Evolutionary conservation across 139 green algal genomes (phyloP), one percentile per base, ranked within the genome.

Genomic region (Haematococcus lacustris): DNA sequence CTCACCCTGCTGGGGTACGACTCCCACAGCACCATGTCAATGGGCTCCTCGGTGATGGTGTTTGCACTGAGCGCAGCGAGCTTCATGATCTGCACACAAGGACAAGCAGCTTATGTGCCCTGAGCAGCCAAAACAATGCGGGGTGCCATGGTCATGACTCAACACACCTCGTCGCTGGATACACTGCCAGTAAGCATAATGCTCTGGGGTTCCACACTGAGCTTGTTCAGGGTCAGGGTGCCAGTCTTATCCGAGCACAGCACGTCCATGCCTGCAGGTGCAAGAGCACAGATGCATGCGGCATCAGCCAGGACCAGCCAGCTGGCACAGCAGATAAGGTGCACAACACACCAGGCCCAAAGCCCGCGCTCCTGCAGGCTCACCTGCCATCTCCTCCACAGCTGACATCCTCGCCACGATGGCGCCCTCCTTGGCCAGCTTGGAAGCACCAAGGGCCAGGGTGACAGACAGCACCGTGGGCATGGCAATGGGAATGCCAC

Each of bases 221-320:
- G 72, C 80, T 95, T 92, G 87, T 95, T 93, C 17, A 93, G 82
- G 3, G 90, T 95, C 28, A 95, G 84, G 3, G 90, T 95, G 73
- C 90, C 90, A n/a, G 91, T 96, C 82, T 96, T 96, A 84, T 96
- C 91, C 28, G 86, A 94, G 89, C 91, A 97, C 37, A 97, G 88
- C 51, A 96, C 89, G 84, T 93, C 83, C 88, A 96, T 93, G 73
- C 91, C 78, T n/a, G n/a, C n/a, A n/a, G n/a, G n/a, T n/a, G n/a
- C n/a, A n/a, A n/a, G n/a, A n/a, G n/a, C n/a, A n/a, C n/a, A n/a
- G n/a, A n/a, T n/a, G n/a, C n/a, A n/a, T n/a, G n/a, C n/a, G n/a
- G n/a, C n/a, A n/a, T n/a, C n/a, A n/a, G n/a, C n/a, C n/a, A n/a
- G n/a, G n/a, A n/a, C n/a, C n/a, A n/a, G n/a, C n/a, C n/a, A n/a